Conservation (phyloP, 768 basidiomycete species). For the Lactarius sp. region DNA sequence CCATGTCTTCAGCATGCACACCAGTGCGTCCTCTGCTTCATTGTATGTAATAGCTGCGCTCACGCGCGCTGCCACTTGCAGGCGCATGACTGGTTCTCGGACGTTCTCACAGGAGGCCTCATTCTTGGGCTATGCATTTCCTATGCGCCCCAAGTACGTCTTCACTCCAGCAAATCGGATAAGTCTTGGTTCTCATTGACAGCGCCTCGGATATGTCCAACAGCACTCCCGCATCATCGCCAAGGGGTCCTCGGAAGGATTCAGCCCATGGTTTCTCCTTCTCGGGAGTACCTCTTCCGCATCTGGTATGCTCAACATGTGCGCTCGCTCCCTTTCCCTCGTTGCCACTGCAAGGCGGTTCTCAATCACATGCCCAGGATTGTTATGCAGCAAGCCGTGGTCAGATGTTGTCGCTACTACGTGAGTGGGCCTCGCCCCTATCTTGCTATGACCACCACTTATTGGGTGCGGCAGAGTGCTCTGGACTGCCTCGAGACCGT, state of each 20-base stretch:
- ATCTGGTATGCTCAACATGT: constrained; percentile 84
- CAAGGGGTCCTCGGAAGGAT: constrained; percentile 76
- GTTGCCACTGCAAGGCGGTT: constrained; percentile 4
- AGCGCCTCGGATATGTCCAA: not conserved
- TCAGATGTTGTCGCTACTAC: constrained; percentile 73
- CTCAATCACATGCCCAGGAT: constrained; percentile 44
- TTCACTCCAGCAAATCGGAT: not conserved
- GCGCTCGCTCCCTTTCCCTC: constrained; percentile 27
- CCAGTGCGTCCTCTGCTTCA: constrained; percentile 8
- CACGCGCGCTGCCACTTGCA: not conserved
- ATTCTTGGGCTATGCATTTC: constrained; percentile 27
- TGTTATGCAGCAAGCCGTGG: constrained; percentile 76
- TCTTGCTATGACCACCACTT: not conserved
- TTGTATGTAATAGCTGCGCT: not conserved
- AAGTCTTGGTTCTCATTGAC: not conserved
- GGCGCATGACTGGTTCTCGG: constrained; percentile 27
- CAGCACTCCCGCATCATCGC: constrained; percentile 79
- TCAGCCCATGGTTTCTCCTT: constrained; percentile 88
- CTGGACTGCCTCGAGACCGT: constrained; percentile 74
- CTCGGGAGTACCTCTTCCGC: constrained; percentile 83
- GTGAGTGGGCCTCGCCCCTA: constrained; percentile 42
- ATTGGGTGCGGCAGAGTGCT: constrained; percentile 42
- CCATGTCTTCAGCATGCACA: constrained; percentile 22
- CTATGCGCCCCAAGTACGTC: constrained; percentile 25
- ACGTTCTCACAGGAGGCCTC: constrained; percentile 24